Conservation (phyloP, 225 moss, liverwort and hornwort genomes). For the Climacium dendroides region DNA sequence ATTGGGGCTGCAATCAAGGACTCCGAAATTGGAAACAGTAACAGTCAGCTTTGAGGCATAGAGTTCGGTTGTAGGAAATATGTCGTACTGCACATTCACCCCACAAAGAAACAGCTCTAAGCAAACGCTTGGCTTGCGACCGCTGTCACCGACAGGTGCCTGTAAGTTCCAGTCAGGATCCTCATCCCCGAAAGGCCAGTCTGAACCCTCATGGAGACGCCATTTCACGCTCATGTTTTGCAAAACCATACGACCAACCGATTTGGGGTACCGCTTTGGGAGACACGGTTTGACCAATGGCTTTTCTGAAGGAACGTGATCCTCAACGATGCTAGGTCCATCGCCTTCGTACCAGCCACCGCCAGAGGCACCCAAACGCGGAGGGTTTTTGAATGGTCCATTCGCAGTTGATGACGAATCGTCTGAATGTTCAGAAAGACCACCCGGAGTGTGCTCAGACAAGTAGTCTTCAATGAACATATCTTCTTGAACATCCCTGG, state of each 20-base stretch:
- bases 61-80: constrained; percentile 59
- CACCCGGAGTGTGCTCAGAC: constrained; percentile 42
- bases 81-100: constrained; percentile 70
- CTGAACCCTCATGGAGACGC: constrained; percentile 90
- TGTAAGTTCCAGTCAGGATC: constrained; percentile 34
- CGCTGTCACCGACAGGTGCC: constrained; percentile 33
- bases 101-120: constrained; percentile 71
- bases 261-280: constrained; percentile 73
- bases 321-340: constrained; percentile 60
- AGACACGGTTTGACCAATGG: constrained; percentile 31
- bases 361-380: constrained; percentile 27
- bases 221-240: constrained; percentile 83
- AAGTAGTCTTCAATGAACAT: constrained; percentile 87
- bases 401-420: constrained; percentile 42
- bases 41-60: constrained; percentile 87
- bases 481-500: constrained; percentile 43
- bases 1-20: constrained; percentile 84
- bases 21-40: constrained; percentile 67
- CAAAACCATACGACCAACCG: constrained; percentile 67
- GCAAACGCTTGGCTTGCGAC: constrained; percentile 60
- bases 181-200: constrained; percentile 63
- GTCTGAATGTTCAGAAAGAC: constrained; percentile 37
- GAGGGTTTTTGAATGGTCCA: constrained; percentile 19
- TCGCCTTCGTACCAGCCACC: constrained; percentile 79
- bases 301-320: constrained; percentile 66